A percentile compares a stretch with the other conserved stretches of the same genome.
These are phyloP conservation scores for Mycogone perniciosa DNA, from an alignment of 2,329 filamentous ascomycete genomes.

Conservation along the genomic window DNA sequence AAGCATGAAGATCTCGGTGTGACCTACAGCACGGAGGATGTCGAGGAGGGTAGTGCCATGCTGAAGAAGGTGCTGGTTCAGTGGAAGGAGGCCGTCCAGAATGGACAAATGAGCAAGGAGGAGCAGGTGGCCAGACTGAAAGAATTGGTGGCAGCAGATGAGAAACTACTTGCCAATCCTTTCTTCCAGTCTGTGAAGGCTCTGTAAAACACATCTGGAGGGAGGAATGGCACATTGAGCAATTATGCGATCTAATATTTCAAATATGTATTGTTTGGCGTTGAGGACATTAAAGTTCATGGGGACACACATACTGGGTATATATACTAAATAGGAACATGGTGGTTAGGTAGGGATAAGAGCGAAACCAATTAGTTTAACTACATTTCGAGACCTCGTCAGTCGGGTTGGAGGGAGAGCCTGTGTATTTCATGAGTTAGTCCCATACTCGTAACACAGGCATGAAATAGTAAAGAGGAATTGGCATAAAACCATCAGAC, in stretches of 20 bases:
- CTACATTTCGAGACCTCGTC: background rate
- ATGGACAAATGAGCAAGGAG: constrained; percentile 56
- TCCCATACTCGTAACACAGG: background rate
- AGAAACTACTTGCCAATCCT: constrained; percentile 55
- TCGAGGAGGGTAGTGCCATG: constrained; percentile 79
- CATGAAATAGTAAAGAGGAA: background rate
- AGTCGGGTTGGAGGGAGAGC: background rate
- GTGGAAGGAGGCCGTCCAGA: constrained; percentile 75
- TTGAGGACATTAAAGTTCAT: background rate
- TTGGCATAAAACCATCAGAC: background rate
- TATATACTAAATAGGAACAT: background rate
- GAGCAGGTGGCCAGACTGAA: constrained; percentile 74
- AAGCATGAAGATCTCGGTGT: constrained; percentile 60
- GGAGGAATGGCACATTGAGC: background rate
- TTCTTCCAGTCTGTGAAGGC: constrained; percentile 64
- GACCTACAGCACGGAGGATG: constrained; percentile 72
- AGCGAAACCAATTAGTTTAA: background rate
- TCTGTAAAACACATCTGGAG: constrained; percentile 30
- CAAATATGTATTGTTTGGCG: constrained; percentile 1
- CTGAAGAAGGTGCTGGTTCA: constrained; percentile 75
- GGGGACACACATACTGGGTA: background rate
- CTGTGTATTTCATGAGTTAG: constrained; percentile 1
- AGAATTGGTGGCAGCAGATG: constrained; percentile 69
- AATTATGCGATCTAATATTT: background rate
- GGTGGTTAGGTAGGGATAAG: background rate